A percentile compares a stretch with the other conserved stretches of the same genome.
These are phyloP conservation scores for Vigna unguiculata DNA, from an alignment of 306 rosid species.

Conservation along the genomic window DNA sequence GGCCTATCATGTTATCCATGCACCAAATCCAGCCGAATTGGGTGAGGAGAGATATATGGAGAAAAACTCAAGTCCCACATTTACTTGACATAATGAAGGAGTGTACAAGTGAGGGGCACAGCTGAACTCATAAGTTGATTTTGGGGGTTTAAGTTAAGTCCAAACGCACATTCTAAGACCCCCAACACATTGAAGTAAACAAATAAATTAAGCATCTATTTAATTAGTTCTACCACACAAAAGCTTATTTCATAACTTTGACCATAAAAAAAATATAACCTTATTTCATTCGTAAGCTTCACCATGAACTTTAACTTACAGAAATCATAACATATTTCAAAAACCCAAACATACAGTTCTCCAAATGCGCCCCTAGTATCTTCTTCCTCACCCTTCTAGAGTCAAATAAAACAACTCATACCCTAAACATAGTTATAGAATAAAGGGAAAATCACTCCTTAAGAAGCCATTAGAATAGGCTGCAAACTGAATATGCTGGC, in stretches of 20 bases:
- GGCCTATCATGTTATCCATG: no score
- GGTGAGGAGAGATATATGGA: no score
- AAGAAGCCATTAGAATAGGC: neutral
- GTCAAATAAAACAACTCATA: slow-evolving; percentile 19
- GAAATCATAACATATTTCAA: neutral
- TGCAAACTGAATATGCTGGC: slow-evolving; percentile 7
- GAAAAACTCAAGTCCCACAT: no score
- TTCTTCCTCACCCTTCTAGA: neutral
- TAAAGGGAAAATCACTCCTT: neutral
- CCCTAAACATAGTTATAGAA: neutral
- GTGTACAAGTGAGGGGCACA: no score
- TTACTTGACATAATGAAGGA: no score
- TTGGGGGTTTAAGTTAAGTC: no score
- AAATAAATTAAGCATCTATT: neutral
- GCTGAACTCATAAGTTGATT: no score
- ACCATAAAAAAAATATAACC: neutral
- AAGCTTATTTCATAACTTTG: neutral
- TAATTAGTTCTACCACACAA: neutral
- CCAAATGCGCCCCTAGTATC: neutral
- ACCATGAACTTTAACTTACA: neutral
- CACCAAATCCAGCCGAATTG: no score
- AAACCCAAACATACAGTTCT: neutral
- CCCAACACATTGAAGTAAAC: neutral
- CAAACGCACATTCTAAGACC: no score
- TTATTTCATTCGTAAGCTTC: neutral